A percentile compares a stretch with the other conserved stretches of the same genome.
Conservation (phyloP, 1,139 yeast species). For the Debaryomyces fabryi region DNA sequence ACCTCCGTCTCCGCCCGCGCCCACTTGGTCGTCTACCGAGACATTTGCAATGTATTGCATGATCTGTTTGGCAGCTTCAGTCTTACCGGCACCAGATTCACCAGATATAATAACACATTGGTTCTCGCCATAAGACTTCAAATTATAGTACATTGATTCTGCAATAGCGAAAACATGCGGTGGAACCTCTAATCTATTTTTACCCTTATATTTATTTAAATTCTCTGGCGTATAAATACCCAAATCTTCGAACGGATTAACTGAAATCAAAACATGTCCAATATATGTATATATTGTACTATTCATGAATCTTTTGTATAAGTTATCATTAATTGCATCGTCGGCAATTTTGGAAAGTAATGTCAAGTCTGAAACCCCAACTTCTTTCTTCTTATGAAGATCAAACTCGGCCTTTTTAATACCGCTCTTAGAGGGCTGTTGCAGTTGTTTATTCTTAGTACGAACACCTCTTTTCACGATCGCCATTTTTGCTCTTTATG, state of each 20-base stretch:
- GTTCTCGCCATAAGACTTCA: conserved; percentile 91
- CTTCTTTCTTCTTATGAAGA: conserved; percentile 86
- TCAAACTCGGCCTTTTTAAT: conserved; percentile 94
- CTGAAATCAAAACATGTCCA: conserved; percentile 89
- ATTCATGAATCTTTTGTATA: conserved; percentile 85
- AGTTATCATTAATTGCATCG: conserved; percentile 89
- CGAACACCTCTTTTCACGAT: conserved; percentile 77
- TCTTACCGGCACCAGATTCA: conserved; percentile 98
- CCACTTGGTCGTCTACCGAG: conserved; percentile 49
- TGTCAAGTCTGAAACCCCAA: conserved; percentile 95
- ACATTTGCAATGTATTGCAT: conserved; percentile 98
- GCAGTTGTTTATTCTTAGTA: conserved; percentile 56
- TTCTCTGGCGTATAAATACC: conserved; percentile 89
- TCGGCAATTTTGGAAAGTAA: conserved; percentile 86
- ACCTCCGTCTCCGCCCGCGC: conserved; percentile 31
- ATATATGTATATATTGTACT: conserved; percentile 88
- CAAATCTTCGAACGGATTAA: conserved; percentile 93
- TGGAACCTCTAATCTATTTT: conserved; percentile 94
- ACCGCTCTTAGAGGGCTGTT: conserved; percentile 60
- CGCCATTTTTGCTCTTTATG: conserved; percentile 51
- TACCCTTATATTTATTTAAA: conserved; percentile 79
- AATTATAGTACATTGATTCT: conserved; percentile 92
- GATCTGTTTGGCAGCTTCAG: conserved; percentile 97
- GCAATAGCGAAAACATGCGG: conserved; percentile 99
- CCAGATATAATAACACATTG: conserved; percentile 99